Percentiles rank a stretch among this genome's conserved stretches.
Evolutionary conservation across 176 grass and related monocot genomes (phyloP).

Genomic region (Guadua angustifolia): DNA sequence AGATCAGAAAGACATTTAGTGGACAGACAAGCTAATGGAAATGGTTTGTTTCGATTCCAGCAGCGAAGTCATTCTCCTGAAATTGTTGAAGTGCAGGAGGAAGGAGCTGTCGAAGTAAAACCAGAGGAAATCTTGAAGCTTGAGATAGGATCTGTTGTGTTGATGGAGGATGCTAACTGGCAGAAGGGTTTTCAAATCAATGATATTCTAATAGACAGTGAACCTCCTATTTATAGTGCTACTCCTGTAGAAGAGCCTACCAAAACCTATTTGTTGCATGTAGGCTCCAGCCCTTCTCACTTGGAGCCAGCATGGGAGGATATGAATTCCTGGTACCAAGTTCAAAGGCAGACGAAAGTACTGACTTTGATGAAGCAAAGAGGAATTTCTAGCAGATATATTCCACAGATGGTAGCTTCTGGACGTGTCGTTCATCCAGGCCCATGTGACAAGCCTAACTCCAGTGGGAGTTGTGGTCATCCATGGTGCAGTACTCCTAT

Average conservation of each 20-base stretch:
- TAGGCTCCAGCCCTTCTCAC: slow-evolving; percentile 85
- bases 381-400: slow-evolving; percentile 80
- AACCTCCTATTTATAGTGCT: slow-evolving; percentile 74
- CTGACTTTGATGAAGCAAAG: slow-evolving; percentile 86
- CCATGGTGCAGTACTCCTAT: slow-evolving; percentile 88
- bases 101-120: slow-evolving; percentile 58
- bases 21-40: slow-evolving; percentile 69
- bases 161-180: slow-evolving; percentile 72
- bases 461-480: slow-evolving; percentile 73
- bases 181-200: slow-evolving; percentile 80
- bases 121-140: slow-evolving; percentile 78
- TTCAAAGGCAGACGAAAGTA: slow-evolving; percentile 90
- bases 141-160: slow-evolving; percentile 75
- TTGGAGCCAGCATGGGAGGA: slow-evolving; percentile 91
- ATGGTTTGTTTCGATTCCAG: slow-evolving; percentile 72
- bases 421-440: slow-evolving; percentile 72
- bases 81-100: slow-evolving; percentile 88
- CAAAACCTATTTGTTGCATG: slow-evolving; percentile 69
- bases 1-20: slow-evolving; percentile 94
- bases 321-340: slow-evolving; percentile 96
- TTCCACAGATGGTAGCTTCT: slow-evolving; percentile 77
- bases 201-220: slow-evolving; percentile 71
- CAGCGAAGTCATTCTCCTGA: slow-evolving; percentile 81
- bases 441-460: slow-evolving; percentile 70
- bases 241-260: slow-evolving; percentile 69